Evolutionary conservation across 2,329 filamentous ascomycete species (phyloP).

Genomic region (Mollisiaceae sp.): DNA sequence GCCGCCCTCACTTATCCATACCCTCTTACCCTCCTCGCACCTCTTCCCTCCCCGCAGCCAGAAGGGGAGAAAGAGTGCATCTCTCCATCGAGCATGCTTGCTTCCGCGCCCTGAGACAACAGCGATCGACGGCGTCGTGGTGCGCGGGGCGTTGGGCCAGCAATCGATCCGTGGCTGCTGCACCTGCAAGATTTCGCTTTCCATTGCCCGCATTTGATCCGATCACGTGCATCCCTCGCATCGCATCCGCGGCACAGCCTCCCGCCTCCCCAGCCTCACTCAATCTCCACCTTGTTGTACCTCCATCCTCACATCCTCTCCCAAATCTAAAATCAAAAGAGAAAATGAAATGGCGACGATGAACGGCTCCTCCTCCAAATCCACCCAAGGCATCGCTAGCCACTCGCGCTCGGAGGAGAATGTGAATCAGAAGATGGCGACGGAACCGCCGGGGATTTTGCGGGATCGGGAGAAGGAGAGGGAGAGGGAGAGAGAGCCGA

Average conservation of each 20-base stretch:
- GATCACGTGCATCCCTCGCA: too few relatives aligned
- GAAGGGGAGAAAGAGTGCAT: not conserved
- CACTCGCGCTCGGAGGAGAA: not conserved
- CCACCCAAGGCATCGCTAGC: not conserved
- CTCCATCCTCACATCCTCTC: too few relatives aligned
- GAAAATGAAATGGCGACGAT: too few relatives aligned
- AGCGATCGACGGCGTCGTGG: not conserved
- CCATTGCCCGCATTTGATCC: too few relatives aligned
- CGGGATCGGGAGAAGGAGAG: too few relatives aligned
- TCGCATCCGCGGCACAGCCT: too few relatives aligned
- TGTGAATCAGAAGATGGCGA: not conserved
- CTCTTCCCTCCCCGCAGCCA: not conserved
- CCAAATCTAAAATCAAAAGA: too few relatives aligned
- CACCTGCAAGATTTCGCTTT: not conserved
- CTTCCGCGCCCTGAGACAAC: not conserved
- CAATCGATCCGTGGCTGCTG: not conserved
- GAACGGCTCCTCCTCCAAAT: not conserved
- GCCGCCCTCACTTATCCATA: not conserved
- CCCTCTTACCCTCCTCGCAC: not conserved
- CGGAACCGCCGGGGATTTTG: slow-evolving; percentile 7
- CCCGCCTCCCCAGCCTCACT: too few relatives aligned
- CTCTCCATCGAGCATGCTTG: not conserved
- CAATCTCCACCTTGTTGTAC: too few relatives aligned
- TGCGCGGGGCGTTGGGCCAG: too few relatives aligned
- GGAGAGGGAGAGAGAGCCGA: not conserved